A percentile compares a stretch with the other conserved stretches of the same genome.
Conservation (phyloP, 192 early-diverging fungal genomes). For the Ambispora gerdemannii region DNA sequence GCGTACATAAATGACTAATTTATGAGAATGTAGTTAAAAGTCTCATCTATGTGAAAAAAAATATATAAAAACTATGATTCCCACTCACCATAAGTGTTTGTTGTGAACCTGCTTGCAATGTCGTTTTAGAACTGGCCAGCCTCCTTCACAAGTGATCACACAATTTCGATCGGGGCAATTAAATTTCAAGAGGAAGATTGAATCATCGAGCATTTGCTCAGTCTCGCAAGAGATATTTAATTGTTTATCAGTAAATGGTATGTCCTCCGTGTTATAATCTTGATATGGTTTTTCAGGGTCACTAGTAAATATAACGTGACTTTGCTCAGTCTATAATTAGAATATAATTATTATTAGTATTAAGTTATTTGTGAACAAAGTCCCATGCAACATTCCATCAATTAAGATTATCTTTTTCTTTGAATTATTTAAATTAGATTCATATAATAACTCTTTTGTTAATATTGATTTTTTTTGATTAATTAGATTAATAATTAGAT, state of each 20-base stretch:
- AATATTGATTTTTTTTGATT: no score
- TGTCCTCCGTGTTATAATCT: constrained; percentile 46
- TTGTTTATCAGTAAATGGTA: constrained; percentile 63
- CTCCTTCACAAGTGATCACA: constrained; percentile 65
- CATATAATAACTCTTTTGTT: no score
- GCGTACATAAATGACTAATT: constrained; percentile 79
- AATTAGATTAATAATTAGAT: not conserved
- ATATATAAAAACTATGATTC: not conserved
- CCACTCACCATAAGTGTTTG: constrained; percentile 67
- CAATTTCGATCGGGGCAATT: constrained; percentile 88
- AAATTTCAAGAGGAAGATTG: constrained; percentile 69
- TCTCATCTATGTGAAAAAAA: not conserved
- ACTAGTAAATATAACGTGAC: constrained; percentile 74
- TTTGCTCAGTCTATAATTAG: constrained; percentile 64
- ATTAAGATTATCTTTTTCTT: no score
- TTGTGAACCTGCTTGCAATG: constrained; percentile 79
- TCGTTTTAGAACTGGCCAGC: constrained; percentile 80
- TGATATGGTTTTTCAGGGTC: constrained; percentile 55
- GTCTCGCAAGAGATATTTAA: constrained; percentile 74
- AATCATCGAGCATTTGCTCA: constrained; percentile 69
- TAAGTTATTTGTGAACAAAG: no score
- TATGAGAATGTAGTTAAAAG: constrained; percentile 10
- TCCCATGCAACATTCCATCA: no score
- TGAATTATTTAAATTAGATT: no score
- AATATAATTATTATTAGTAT: not conserved